phyloP scores from a whole-genome alignment of 1,139 yeast species.

The Debaryomyces sp. region DNA sequence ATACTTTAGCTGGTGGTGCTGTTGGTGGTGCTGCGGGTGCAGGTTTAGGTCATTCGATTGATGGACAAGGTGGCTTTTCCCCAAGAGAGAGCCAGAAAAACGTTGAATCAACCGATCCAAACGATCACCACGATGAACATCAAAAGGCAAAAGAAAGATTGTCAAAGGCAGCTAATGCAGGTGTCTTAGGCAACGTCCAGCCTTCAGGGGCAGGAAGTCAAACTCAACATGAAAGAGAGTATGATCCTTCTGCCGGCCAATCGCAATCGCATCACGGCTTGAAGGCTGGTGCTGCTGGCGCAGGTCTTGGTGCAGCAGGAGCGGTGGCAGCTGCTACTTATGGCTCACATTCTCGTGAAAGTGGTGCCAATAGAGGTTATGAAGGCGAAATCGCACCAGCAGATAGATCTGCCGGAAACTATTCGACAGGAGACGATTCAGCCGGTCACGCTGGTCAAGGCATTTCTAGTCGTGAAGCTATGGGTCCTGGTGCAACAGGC shows the following conservation, averaged over 20 bases:
- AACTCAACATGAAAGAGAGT: neutral
- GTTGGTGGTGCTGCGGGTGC: conserved; percentile 9
- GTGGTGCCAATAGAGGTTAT: neutral
- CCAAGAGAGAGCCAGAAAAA: neutral
- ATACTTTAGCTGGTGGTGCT: conserved; percentile 8
- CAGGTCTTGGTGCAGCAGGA: conserved; percentile 13
- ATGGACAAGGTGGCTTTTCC: neutral
- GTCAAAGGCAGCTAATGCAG: conserved; percentile 13
- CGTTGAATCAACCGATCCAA: conserved; percentile 1
- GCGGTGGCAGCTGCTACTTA: conserved; percentile 15
- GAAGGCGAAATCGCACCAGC: neutral
- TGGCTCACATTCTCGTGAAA: conserved; percentile 10
- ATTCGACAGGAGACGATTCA: neutral
- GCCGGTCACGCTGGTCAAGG: neutral
- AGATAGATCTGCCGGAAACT: neutral
- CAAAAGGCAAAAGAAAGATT: conserved; percentile 12
- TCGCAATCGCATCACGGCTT: neutral
- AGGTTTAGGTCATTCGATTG: conserved; percentile 1
- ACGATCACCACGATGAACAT: conserved; percentile 3
- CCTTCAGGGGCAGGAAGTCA: conserved; percentile 16
- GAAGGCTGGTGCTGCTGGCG: conserved; percentile 10
- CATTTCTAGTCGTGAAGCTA: neutral
- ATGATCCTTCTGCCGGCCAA: conserved; percentile 5
- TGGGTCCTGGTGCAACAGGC: conserved; percentile 7
- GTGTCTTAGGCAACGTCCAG: conserved; percentile 9